phyloP scores from a whole-genome alignment of 768 basidiomycete genomes.

The Mycena sanguinolenta region DNA sequence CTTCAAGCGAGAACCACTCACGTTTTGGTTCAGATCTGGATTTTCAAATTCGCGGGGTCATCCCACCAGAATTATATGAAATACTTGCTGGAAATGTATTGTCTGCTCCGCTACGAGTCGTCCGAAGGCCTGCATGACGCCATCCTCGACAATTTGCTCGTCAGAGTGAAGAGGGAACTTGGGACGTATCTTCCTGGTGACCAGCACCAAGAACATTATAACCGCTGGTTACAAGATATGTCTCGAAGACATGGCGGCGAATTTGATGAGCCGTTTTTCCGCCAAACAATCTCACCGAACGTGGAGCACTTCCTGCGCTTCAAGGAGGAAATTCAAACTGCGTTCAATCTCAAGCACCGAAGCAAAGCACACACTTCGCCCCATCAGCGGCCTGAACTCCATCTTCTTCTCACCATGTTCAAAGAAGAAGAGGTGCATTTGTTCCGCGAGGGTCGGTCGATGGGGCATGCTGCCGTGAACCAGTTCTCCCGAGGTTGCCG shows the following conservation, averaged over 20 bases:
- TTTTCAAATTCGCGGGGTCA: slow-evolving; percentile 13
- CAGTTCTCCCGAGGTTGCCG: slow-evolving; percentile 32
- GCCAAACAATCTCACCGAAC: slow-evolving; percentile 42
- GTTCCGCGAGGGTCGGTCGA: slow-evolving; percentile 32
- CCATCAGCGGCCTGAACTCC: slow-evolving; percentile 35
- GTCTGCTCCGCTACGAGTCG: slow-evolving; percentile 41
- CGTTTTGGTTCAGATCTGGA: slow-evolving; percentile 9
- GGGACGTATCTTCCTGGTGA: slow-evolving; percentile 37
- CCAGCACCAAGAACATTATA: slow-evolving; percentile 43
- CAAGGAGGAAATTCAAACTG: slow-evolving; percentile 39
- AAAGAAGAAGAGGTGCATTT: slow-evolving; percentile 37
- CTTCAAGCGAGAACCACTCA: no score
- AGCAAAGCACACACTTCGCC: slow-evolving; percentile 38
- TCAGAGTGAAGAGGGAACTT: slow-evolving; percentile 37
- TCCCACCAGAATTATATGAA: slow-evolving; percentile 38
- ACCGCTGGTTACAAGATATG: slow-evolving; percentile 39
- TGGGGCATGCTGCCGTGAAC: slow-evolving; percentile 36
- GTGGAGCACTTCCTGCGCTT: slow-evolving; percentile 38
- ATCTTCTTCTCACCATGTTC: slow-evolving; percentile 36
- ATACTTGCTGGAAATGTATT: slow-evolving; percentile 45
- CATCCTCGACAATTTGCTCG: slow-evolving; percentile 40
- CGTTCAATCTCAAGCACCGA: slow-evolving; percentile 24
- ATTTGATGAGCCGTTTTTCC: slow-evolving; percentile 40
- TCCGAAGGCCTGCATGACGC: slow-evolving; percentile 34
- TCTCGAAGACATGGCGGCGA: slow-evolving; percentile 35